Evolutionary conservation across 345 rosid genomes (phyloP), one percentile per base, ranked within the genome.

Genomic region (Aurinia saxatilis): DNA sequence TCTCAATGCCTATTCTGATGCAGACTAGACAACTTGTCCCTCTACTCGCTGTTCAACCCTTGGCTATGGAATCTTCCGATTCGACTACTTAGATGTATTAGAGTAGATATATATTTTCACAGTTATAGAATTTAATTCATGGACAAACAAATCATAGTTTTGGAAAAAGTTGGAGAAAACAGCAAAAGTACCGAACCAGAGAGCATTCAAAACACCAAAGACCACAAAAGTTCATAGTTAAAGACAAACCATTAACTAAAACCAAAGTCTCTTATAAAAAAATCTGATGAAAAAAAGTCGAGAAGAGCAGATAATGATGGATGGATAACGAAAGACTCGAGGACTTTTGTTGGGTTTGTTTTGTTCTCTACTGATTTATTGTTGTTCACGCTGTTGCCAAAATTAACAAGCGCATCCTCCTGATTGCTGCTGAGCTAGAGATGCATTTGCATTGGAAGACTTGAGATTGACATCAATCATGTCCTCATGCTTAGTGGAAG

Each of bases 391-490:
- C 30, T 38, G 56, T 29, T 40, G 54, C 29, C 69, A n/a, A 13
- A 18, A 70, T 74, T 79, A 90, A 68, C 95, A 87, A 19, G 92
- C 69, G 64, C 95, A 90, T 56, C 92, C 92, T 75, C 92, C 87
- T 0, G 95, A 71, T 59, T 89, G 91, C 57, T 74, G 79, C 71
- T 82, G 95, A 6, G 87, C 67, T 60, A 71, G 79, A 35, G 87
- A 80, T 10, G 85, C 61, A 51, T 84, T 84, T 45, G 89, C 35
- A 60, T 86, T 84, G 57, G 86, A 73, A 23, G 96, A 84, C 77
- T 81, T 86, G 50, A 89, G 95, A 75, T 89, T 89, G 31, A 89
- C 96, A 60, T 89, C 95, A 49, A 89, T 95, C 96, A 86, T 81
- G 59, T 86, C 96, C 69, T 89, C 96, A 68, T 84, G 95, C 79